phyloP scores from a whole-genome alignment of 208 protist genomes.

The Crithidia thermophila region DNA sequence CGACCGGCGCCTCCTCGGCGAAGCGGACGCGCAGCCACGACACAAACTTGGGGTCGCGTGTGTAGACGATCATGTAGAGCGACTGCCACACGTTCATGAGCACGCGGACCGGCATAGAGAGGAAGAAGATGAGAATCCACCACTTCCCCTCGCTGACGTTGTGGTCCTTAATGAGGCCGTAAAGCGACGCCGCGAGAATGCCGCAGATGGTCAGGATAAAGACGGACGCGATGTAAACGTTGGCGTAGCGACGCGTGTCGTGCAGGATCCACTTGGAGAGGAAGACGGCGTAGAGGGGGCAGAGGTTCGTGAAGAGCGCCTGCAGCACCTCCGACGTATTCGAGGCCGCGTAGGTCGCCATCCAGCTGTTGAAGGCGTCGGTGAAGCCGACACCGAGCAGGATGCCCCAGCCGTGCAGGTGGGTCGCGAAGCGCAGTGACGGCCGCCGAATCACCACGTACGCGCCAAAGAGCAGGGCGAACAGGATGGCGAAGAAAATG shows the following conservation, averaged over 20 bases:
- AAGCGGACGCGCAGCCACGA: slow-evolving; percentile 40
- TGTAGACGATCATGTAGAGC: slow-evolving; percentile 88
- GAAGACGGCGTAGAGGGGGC: slow-evolving; percentile 74
- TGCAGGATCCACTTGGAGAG: slow-evolving; percentile 76
- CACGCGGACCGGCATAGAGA: slow-evolving; percentile 70
- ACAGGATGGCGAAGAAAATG: slow-evolving; percentile 69
- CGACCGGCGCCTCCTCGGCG: background rate
- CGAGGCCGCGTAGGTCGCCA: slow-evolving; percentile 79
- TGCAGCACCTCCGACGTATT: slow-evolving; percentile 83
- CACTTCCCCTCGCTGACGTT: slow-evolving; percentile 48
- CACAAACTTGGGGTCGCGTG: slow-evolving; percentile 54
- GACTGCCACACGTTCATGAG: slow-evolving; percentile 86
- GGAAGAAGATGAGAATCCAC: slow-evolving; percentile 84
- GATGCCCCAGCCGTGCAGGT: slow-evolving; percentile 48
- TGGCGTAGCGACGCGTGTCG: slow-evolving; percentile 69
- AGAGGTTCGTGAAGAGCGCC: slow-evolving; percentile 72
- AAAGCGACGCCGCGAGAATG: slow-evolving; percentile 60
- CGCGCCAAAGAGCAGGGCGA: slow-evolving; percentile 50
- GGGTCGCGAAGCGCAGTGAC: slow-evolving; percentile 56
- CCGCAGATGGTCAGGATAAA: slow-evolving; percentile 70
- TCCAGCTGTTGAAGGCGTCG: slow-evolving; percentile 76
- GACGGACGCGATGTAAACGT: slow-evolving; percentile 55
- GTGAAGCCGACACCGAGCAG: slow-evolving; percentile 65
- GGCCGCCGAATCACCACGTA: slow-evolving; percentile 57
- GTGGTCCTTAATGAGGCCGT: slow-evolving; percentile 46